Evolutionary conservation across 2,329 filamentous ascomycete species (phyloP).

Genomic region (Calonectria pseudoturangicola): DNA sequence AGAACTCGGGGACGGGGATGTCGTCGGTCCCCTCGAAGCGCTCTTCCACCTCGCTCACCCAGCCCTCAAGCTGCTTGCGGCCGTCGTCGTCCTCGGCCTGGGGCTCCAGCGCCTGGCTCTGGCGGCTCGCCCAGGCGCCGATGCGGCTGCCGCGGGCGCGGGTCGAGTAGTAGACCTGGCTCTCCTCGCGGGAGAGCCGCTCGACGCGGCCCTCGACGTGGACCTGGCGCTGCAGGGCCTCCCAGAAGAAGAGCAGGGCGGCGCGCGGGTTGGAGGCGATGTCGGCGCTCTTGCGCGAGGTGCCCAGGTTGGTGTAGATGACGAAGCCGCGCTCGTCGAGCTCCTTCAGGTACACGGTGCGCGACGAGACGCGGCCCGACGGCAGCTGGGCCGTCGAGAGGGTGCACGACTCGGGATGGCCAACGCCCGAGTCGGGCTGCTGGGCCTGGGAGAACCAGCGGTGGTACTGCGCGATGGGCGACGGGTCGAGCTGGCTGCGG

Average conservation of each 20-base stretch:
- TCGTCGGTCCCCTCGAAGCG: constrained; percentile 84
- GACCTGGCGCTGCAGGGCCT: constrained; percentile 89
- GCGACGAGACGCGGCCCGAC: constrained; percentile 87
- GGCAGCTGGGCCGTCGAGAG: constrained; percentile 90
- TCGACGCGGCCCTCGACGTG: constrained; percentile 87
- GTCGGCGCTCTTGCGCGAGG: constrained; percentile 81
- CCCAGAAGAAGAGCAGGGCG: constrained; percentile 93
- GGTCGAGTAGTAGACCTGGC: constrained; percentile 80
- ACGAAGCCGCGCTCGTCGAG: constrained; percentile 89
- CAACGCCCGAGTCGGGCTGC: constrained; percentile 67
- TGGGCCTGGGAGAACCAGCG: constrained; percentile 89
- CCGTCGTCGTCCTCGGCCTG: constrained; percentile 74
- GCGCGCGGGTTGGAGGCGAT: constrained; percentile 84
- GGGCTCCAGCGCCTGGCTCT: constrained; percentile 84
- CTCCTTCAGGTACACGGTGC: constrained; percentile 96
- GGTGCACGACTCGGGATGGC: constrained; percentile 91
- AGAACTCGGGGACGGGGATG: constrained; percentile 94
- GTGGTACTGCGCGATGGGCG: constrained; percentile 90
- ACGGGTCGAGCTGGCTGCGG: constrained; percentile 74
- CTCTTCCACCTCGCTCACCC: constrained; percentile 85
- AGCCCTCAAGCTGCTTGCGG: constrained; percentile 82
- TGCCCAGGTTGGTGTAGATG: constrained; percentile 94
- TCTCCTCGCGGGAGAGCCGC: constrained; percentile 81
- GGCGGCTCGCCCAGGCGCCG: constrained; percentile 94
- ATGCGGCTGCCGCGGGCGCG: constrained; percentile 87